These are phyloP conservation scores for Populus hybrid DNA, from an alignment of 441 rosid species.

Conservation along the genomic window DNA sequence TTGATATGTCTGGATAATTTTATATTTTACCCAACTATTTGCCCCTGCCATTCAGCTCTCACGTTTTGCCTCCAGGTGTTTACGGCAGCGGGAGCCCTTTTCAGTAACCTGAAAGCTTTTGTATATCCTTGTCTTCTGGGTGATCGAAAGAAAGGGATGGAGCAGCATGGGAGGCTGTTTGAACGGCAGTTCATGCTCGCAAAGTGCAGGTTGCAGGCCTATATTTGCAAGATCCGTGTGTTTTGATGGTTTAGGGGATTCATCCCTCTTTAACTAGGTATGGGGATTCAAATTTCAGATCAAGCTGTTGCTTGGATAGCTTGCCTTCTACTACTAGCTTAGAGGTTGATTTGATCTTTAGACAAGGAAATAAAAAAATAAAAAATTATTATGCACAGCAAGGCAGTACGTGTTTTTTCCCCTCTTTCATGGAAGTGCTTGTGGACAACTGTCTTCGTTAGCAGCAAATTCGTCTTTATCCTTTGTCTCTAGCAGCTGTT, in stretches of 20 bases:
- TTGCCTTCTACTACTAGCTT: not conserved
- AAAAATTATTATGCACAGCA: no score
- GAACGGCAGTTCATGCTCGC: no score
- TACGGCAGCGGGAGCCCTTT: not conserved
- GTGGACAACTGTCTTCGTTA: not conserved
- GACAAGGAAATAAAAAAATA: not conserved
- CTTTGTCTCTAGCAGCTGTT: not conserved
- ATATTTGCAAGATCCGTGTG: no score
- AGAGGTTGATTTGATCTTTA: not conserved
- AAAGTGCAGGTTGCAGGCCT: no score
- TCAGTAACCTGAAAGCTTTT: not conserved
- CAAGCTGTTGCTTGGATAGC: no score
- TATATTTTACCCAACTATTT: no score
- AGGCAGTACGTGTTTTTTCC: no score
- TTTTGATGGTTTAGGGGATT: not conserved
- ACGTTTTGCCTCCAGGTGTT: not conserved
- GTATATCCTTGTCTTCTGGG: not conserved
- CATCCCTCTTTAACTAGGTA: no score
- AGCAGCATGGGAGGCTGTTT: no score
- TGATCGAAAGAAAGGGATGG: not conserved
- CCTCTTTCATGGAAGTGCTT: no score
- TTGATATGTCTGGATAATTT: no score
- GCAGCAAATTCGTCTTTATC: not conserved
- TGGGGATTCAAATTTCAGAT: not conserved
- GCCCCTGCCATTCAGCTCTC: no score